A percentile compares a stretch with the other conserved stretches of the same genome.
Conservation (phyloP, 352 stramenopile species). For the Phytopythium boreale region DNA sequence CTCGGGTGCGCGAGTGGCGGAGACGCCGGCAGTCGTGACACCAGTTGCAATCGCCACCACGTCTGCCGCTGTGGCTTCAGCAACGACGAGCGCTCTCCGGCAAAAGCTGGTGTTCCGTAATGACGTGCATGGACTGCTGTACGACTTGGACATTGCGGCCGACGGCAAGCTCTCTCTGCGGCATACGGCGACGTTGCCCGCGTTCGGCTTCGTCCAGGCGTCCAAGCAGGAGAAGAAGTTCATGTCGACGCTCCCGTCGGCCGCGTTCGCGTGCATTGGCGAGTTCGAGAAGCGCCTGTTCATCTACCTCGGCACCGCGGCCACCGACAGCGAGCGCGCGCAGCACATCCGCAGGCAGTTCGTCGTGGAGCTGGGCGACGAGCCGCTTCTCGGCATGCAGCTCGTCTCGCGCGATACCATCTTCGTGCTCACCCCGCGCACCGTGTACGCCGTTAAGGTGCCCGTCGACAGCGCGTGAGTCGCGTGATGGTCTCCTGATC, state of each 20-base stretch:
- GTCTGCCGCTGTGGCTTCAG: background rate
- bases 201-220: slow-evolving; percentile 83
- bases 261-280: slow-evolving; percentile 62
- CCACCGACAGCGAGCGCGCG: slow-evolving; percentile 21
- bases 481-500: background rate
- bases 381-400: slow-evolving; percentile 60
- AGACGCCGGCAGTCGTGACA: slow-evolving; percentile 15
- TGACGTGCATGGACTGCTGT: slow-evolving; percentile 78
- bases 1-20: slow-evolving; percentile 16
- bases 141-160: slow-evolving; percentile 26
- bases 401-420: slow-evolving; percentile 39
- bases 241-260: slow-evolving; percentile 49
- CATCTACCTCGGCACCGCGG: slow-evolving; percentile 50
- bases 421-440: slow-evolving; percentile 50
- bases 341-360: slow-evolving; percentile 60
- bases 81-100: background rate
- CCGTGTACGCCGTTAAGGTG: slow-evolving; percentile 36
- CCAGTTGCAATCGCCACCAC: background rate
- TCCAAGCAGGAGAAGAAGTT: slow-evolving; percentile 89
- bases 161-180: slow-evolving; percentile 23
- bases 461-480: slow-evolving; percentile 6
- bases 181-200: slow-evolving; percentile 59
- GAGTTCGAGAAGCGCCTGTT: slow-evolving; percentile 80
- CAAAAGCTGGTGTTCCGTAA: slow-evolving; percentile 70
- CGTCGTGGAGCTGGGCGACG: slow-evolving; percentile 65